Evolutionary conservation across 768 basidiomycete species (phyloP).

Genomic region (Leccinum obscurum): DNA sequence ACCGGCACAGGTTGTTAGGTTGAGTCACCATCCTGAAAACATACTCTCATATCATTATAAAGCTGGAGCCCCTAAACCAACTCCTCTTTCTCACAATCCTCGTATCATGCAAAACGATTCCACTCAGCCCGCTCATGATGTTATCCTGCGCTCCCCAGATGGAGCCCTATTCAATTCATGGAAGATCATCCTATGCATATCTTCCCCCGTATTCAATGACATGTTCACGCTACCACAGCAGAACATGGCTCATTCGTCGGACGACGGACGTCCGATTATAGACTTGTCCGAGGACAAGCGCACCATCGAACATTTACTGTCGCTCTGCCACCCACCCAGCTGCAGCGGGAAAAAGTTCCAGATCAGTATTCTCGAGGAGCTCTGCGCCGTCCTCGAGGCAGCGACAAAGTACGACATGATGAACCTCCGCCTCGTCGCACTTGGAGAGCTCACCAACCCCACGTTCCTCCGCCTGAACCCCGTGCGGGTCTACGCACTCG

Average conservation of each 20-base stretch:
- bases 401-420: slow-evolving; percentile 21
- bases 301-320: slow-evolving; percentile 9
- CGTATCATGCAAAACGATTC: slow-evolving; percentile 14
- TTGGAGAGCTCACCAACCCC: slow-evolving; percentile 4
- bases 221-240: slow-evolving; percentile 18
- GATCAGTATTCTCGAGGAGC: background rate
- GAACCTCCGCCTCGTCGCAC: background rate
- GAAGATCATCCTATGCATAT: slow-evolving; percentile 9
- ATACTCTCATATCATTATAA: too few relatives aligned
- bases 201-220: slow-evolving; percentile 15
- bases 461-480: slow-evolving; percentile 8
- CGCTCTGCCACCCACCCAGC: slow-evolving; percentile 11
- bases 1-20: slow-evolving; percentile 2
- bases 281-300: slow-evolving; percentile 14
- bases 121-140: slow-evolving; percentile 8
- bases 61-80: too few relatives aligned
- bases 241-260: background rate
- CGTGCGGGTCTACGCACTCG: slow-evolving; percentile 11
- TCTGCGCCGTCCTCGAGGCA: slow-evolving; percentile 10
- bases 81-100: background rate
- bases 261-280: slow-evolving; percentile 6
- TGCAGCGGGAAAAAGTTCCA: slow-evolving; percentile 1
- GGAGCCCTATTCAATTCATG: slow-evolving; percentile 2
- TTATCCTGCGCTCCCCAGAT: slow-evolving; percentile 20
- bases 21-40: background rate